Evolutionary conservation across 164 flowering plant genomes (phyloP).

Genomic region (Cinnamomum chago): DNA sequence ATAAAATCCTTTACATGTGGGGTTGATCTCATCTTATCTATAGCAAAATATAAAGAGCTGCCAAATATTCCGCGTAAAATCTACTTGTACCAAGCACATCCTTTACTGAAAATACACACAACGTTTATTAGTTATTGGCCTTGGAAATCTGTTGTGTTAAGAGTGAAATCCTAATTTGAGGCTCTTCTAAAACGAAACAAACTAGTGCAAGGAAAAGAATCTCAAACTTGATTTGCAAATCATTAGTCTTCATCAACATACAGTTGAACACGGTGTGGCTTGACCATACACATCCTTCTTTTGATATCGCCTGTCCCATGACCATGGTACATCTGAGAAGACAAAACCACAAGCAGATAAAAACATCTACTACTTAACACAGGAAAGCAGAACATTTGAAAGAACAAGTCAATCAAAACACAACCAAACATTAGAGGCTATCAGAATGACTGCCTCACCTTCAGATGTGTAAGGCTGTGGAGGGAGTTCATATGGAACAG

Average conservation of each 20-base stretch:
- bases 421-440: background rate
- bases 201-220: background rate
- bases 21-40: too few relatives aligned
- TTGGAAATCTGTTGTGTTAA: too few relatives aligned
- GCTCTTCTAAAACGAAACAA: too few relatives aligned
- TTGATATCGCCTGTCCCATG: constrained; percentile 76
- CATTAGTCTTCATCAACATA: constrained; percentile 29
- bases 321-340: constrained; percentile 89
- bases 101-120: too few relatives aligned
- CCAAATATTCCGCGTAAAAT: too few relatives aligned
- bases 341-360: background rate
- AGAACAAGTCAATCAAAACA: background rate
- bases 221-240: background rate
- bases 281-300: constrained; percentile 89
- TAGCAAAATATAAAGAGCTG: too few relatives aligned
- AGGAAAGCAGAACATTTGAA: background rate
- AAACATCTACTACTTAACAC: background rate
- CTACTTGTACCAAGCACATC: too few relatives aligned
- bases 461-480: constrained; percentile 69
- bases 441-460: constrained; percentile 39
- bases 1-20: too few relatives aligned
- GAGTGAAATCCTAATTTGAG: too few relatives aligned
- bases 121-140: too few relatives aligned
- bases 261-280: constrained; percentile 57
- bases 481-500: constrained; percentile 91